Evolutionary conservation across 2,329 filamentous ascomycete genomes (phyloP).

Genomic region (Ceratocystis harringtonii): DNA sequence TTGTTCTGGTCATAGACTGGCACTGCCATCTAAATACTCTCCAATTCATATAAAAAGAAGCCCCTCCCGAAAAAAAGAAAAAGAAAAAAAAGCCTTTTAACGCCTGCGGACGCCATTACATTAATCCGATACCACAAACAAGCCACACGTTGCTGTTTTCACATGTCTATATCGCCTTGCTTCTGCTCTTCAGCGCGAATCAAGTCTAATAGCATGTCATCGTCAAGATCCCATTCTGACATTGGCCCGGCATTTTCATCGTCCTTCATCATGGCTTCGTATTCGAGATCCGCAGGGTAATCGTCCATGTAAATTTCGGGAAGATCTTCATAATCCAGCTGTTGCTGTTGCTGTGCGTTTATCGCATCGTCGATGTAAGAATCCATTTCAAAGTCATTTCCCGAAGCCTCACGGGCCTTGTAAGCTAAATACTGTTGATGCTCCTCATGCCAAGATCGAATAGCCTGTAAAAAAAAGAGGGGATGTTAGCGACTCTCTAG

Average conservation of each 20-base stretch:
- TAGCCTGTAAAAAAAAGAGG: neutral
- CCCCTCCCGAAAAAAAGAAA: neutral
- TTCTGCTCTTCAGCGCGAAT: conserved; percentile 30
- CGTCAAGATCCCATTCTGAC: conserved; percentile 17
- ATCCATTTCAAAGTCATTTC: conserved; percentile 12
- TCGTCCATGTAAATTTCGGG: conserved; percentile 14
- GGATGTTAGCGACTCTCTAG: neutral
- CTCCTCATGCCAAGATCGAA: conserved; percentile 17
- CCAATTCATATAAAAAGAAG: neutral
- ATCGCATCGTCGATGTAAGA: conserved; percentile 15
- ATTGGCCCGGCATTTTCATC: conserved; percentile 4
- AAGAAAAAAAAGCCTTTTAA: neutral
- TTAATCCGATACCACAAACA: neutral
- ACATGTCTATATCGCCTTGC: conserved; percentile 19
- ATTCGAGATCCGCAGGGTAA: conserved; percentile 11
- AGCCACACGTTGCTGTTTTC: neutral
- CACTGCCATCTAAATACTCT: neutral
- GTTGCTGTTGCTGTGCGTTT: conserved; percentile 2
- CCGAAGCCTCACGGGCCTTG: conserved; percentile 15
- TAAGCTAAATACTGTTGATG: conserved; percentile 17
- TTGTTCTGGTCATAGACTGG: neutral
- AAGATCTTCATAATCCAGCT: conserved; percentile 3
- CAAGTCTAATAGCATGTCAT: conserved; percentile 34
- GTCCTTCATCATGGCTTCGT: conserved; percentile 9
- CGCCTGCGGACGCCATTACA: neutral